Percentiles rank a stretch among this genome's conserved stretches.
Evolutionary conservation across 108 stramenopile genomes (phyloP).

Genomic region (Skeletonema menzelii): DNA sequence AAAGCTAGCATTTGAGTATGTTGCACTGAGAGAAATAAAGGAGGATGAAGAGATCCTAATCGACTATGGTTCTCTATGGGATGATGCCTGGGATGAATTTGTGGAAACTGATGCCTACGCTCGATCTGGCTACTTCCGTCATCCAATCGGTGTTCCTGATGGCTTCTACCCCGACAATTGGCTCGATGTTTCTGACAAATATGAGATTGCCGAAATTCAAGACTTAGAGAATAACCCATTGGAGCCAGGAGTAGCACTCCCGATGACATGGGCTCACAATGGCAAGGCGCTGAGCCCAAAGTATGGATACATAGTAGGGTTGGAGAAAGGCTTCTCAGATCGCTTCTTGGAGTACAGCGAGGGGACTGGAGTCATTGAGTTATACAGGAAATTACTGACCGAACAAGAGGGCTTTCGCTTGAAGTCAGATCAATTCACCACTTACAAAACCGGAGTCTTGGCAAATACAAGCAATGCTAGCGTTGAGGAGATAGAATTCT

Average conservation of each 20-base stretch:
- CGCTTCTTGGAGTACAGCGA: constrained; percentile 37
- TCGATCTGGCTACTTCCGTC: constrained; percentile 45
- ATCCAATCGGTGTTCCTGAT: constrained; percentile 42
- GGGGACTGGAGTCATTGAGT: constrained; percentile 30
- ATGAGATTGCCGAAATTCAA: constrained; percentile 46
- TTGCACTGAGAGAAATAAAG: constrained; percentile 54
- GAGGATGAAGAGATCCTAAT: constrained; percentile 61
- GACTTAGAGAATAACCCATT: constrained; percentile 38
- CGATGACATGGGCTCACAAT: constrained; percentile 48
- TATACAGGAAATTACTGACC: constrained; percentile 34
- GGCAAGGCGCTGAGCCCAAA: constrained; percentile 43
- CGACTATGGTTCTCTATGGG: constrained; percentile 77
- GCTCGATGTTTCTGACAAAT: constrained; percentile 34
- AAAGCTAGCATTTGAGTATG: constrained; percentile 45
- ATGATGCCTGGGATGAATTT: constrained; percentile 64
- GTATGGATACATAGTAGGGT: constrained; percentile 45
- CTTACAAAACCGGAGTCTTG: constrained; percentile 24
- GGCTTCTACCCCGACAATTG: constrained; percentile 45
- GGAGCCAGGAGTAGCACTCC: constrained; percentile 21
- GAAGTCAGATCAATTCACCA: constrained; percentile 36
- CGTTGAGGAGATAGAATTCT: constrained; percentile 34
- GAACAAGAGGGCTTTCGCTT: constrained; percentile 40
- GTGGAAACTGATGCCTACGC: constrained; percentile 24
- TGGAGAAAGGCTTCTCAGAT: constrained; percentile 44
- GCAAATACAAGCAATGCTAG: background rate